Evolutionary conservation across 345 rosid genomes (phyloP), one percentile per base, ranked within the genome.

Genomic region (Citrus cavaleriei): DNA sequence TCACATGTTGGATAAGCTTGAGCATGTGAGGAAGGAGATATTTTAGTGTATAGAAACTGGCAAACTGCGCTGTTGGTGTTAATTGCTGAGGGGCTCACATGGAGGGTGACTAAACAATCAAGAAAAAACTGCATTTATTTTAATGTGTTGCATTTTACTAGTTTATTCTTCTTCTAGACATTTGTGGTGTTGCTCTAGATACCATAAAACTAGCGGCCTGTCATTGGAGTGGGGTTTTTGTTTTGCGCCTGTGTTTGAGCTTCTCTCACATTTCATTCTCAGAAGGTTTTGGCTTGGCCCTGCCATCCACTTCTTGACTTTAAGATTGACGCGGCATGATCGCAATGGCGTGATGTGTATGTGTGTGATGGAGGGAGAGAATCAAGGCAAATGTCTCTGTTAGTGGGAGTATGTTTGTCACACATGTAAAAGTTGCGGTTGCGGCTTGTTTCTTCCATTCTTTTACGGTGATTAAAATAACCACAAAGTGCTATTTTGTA

Each of bases 11-110:
- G 69, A 10, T n/a, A 28, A 78, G 78, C 83, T 19, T 21, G 30
- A 76, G 80, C 88, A 85, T 77, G 85, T 79, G 88, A 73, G 73
- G 77, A 35, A 63, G 62, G 70, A 81, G 84, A 79, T 59, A 74
- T 9, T 77, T 80, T 61, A 66, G 72, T 61, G 35, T 6, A 46
- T 3, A 27, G 8, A 63, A 28, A 7, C n/a, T 10, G 16, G 32
- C 18, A 46, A 13, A 10, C 49, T 0, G 49, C 49, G 49, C 14
- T 1, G 19, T 25, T 2, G 40, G 69, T 28, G 30, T 72, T 67
- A 62, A 63, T 46, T 74, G 63, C 25, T 46, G 4, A 65, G 18
- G 78, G 76, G 57, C 66, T 78, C 84, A 72, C 87, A 84, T 78
- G 85, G 75, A 57, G 34, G 30, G 40, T 30, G 70, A 35, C n/a